Percentiles rank a stretch among this genome's conserved stretches.
phyloP scores from a whole-genome alignment of 2,329 filamentous ascomycete genomes.

The Rutstroemia sp. region DNA sequence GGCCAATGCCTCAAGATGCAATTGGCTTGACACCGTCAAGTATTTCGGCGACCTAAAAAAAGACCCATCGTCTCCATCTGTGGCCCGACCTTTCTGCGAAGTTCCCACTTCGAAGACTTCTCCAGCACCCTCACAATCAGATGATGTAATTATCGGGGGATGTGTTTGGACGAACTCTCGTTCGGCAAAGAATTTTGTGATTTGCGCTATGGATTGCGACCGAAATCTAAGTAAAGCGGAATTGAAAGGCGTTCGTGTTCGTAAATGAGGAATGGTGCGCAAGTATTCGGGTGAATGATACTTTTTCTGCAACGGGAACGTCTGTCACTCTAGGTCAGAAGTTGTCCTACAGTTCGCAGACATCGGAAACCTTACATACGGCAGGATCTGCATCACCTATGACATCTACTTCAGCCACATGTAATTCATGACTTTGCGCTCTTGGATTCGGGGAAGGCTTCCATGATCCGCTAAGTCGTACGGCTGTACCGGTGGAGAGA shows the following conservation, averaged over 20 bases:
- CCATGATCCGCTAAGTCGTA: slow-evolving; percentile 74
- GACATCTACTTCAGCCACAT: slow-evolving; percentile 60
- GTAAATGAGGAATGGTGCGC: slow-evolving; percentile 79
- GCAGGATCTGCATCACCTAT: slow-evolving; percentile 73
- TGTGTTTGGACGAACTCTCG: slow-evolving; percentile 76
- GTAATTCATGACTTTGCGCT: slow-evolving; percentile 72
- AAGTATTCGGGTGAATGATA: slow-evolving; percentile 87
- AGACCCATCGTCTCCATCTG: slow-evolving; percentile 35
- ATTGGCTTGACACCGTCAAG: slow-evolving; percentile 87
- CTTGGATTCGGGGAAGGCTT: slow-evolving; percentile 56
- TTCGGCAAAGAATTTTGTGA: slow-evolving; percentile 68
- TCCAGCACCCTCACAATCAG: slow-evolving; percentile 93
- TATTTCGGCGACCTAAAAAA: slow-evolving; percentile 92
- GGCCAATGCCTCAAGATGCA: slow-evolving; percentile 87
- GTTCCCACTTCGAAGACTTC: slow-evolving; percentile 71
- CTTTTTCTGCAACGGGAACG: slow-evolving; percentile 92
- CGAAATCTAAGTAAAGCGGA: slow-evolving; percentile 73
- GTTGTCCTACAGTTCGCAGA: slow-evolving; percentile 4
- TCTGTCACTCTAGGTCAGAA: slow-evolving; percentile 42
- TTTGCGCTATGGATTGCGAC: slow-evolving; percentile 66
- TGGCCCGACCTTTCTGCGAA: slow-evolving; percentile 15
- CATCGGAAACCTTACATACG: slow-evolving; percentile 43
- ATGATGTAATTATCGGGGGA: slow-evolving; percentile 90
- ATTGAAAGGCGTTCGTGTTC: slow-evolving; percentile 74
- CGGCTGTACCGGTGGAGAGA: slow-evolving; percentile 72